Evolutionary conservation across 352 stramenopile genomes (phyloP).

Genomic region (Phytophthora chlamydospora): DNA sequence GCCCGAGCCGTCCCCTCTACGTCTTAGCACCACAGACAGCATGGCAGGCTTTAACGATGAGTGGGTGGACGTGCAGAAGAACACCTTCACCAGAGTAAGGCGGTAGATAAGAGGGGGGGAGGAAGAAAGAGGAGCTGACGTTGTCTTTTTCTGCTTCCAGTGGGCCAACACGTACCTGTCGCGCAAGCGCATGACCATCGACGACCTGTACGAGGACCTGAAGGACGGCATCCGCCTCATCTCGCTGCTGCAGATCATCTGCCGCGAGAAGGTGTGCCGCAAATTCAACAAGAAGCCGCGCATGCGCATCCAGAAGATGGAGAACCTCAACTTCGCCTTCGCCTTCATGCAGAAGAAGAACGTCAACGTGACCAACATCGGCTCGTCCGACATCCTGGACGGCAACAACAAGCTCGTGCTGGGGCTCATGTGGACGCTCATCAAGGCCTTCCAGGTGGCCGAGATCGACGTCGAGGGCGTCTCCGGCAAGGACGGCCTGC

Average conservation of each 20-base stretch:
- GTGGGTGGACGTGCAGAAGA: conserved; percentile 93
- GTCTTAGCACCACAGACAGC: conserved; percentile 20
- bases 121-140: conserved; percentile 12
- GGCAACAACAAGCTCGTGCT: conserved; percentile 93
- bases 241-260: conserved; percentile 90
- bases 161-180: conserved; percentile 92
- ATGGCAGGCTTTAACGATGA: conserved; percentile 79
- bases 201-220: conserved; percentile 90
- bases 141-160: conserved; percentile 33
- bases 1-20: conserved; percentile 25
- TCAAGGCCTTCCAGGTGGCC: conserved; percentile 90
- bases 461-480: conserved; percentile 90
- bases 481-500: conserved; percentile 89
- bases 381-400: conserved; percentile 92
- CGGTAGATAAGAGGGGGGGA: background rate
- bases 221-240: conserved; percentile 88
- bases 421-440: conserved; percentile 93
- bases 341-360: conserved; percentile 90
- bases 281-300: conserved; percentile 94
- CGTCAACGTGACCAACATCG: conserved; percentile 92
- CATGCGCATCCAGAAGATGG: conserved; percentile 94
- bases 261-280: conserved; percentile 84
- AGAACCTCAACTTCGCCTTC: conserved; percentile 93
- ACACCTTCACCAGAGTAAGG: conserved; percentile 88
- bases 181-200: conserved; percentile 88